A percentile compares a stretch with the other conserved stretches of the same genome.
phyloP scores from a whole-genome alignment of 768 basidiomycete genomes.

The Aureoboletus auriporus region DNA sequence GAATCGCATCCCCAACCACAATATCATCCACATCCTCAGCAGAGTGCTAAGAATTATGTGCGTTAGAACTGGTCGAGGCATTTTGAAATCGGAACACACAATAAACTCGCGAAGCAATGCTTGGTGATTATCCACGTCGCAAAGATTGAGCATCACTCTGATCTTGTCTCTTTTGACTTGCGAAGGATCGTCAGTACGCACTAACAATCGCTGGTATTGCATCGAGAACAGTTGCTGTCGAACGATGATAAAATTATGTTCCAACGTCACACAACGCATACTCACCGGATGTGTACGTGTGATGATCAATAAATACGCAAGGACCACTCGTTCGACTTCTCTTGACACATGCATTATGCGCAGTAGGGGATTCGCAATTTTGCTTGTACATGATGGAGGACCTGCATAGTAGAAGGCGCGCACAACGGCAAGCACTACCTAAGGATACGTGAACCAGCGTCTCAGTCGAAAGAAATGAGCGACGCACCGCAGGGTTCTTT shows the following conservation, averaged over 20 bases:
- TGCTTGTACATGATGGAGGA: conserved; percentile 49
- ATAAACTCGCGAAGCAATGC: conserved; percentile 79
- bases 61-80: neutral
- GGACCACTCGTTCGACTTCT: conserved; percentile 73
- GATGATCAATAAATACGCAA: conserved; percentile 69
- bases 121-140: conserved; percentile 63
- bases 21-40: conserved; percentile 71
- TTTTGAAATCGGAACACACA: conserved; percentile 42
- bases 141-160: conserved; percentile 61
- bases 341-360: conserved; percentile 62
- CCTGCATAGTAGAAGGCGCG: conserved; percentile 73
- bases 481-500: conserved; percentile 78
- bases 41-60: conserved; percentile 54
- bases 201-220: conserved; percentile 62
- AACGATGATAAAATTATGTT: neutral
- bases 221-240: conserved; percentile 48
- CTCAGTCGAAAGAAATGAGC: neutral
- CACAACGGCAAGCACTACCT: conserved; percentile 80
- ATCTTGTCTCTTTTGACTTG: conserved; percentile 76
- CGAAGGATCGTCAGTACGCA: conserved; percentile 62
- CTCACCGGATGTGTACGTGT: conserved; percentile 64
- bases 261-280: conserved; percentile 1
- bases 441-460: conserved; percentile 1
- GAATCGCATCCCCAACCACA: conserved; percentile 69
- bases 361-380: conserved; percentile 69